A percentile compares a stretch with the other conserved stretches of the same genome.
These are phyloP conservation scores for Penicillium sp. DNA, from an alignment of 2,329 filamentous ascomycete species.

Conservation along the genomic window DNA sequence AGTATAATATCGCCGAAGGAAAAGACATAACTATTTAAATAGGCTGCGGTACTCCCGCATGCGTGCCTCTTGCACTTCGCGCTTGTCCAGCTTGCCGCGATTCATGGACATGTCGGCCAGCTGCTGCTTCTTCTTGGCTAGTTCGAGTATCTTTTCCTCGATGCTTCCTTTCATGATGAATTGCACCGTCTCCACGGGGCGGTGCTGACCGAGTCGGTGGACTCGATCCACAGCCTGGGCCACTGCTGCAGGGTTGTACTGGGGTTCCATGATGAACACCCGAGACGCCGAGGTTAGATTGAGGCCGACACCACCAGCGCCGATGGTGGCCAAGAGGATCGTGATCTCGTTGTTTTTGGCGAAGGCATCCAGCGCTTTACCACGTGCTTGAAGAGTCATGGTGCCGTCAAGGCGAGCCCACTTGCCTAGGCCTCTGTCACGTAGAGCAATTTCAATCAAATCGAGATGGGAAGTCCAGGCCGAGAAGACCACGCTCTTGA, in stretches of 20 bases:
- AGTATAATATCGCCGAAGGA: neutral
- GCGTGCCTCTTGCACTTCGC: constrained; percentile 63
- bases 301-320: constrained; percentile 84
- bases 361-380: constrained; percentile 73
- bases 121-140: constrained; percentile 91
- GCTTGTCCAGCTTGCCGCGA: constrained; percentile 57
- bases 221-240: constrained; percentile 93
- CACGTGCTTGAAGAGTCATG: constrained; percentile 74
- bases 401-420: constrained; percentile 85
- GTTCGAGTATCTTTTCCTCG: constrained; percentile 85
- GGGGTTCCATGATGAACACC: constrained; percentile 97
- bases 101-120: constrained; percentile 86
- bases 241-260: constrained; percentile 94
- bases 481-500: constrained; percentile 93
- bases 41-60: constrained; percentile 61
- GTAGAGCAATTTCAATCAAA: constrained; percentile 79
- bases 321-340: constrained; percentile 88
- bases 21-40: constrained; percentile 45
- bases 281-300: constrained; percentile 83
- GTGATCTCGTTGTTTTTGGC: constrained; percentile 68
- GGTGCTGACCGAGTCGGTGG: constrained; percentile 82
- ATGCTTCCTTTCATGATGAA: constrained; percentile 91
- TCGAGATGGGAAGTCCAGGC: constrained; percentile 96
- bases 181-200: constrained; percentile 80
- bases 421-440: constrained; percentile 52